Evolutionary conservation across 2,329 filamentous ascomycete species (phyloP).

Genomic region (Aspergillus clavatus): DNA sequence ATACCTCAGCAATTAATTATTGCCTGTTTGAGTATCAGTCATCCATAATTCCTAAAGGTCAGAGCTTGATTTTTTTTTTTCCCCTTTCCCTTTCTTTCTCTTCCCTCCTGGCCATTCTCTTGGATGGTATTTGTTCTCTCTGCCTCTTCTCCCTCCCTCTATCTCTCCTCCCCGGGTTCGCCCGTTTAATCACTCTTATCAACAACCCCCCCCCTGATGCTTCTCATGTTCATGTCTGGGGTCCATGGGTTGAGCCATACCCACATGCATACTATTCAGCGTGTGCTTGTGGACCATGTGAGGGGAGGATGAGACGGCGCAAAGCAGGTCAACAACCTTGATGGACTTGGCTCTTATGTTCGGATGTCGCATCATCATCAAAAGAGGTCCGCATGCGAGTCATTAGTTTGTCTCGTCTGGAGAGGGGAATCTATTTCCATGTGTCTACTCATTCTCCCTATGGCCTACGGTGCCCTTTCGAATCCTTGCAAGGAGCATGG

Average conservation of each 20-base stretch:
- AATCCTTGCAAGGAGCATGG: neutral
- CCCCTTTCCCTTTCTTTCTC: constrained; percentile 2
- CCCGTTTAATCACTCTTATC: neutral
- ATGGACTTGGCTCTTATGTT: neutral
- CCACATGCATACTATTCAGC: no score
- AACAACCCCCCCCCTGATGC: no score
- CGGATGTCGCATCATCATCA: neutral
- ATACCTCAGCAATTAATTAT: neutral
- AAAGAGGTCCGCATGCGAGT: neutral
- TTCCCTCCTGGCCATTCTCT: no score
- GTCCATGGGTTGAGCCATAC: no score
- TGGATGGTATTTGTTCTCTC: no score
- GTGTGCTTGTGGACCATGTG: neutral
- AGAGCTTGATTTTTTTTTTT: neutral
- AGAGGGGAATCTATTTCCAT: neutral
- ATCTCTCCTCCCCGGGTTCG: no score
- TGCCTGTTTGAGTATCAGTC: neutral
- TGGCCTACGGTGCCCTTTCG: neutral
- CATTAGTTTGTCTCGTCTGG: neutral
- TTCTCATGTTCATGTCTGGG: neutral
- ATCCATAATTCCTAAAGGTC: neutral
- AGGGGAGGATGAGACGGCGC: neutral
- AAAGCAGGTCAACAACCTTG: neutral
- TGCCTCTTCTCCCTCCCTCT: no score
- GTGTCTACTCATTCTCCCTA: neutral